Base-by-base conservation (phyloP, 805 yeast genomes). In the Saccharomycopsis capsularis region DNA sequence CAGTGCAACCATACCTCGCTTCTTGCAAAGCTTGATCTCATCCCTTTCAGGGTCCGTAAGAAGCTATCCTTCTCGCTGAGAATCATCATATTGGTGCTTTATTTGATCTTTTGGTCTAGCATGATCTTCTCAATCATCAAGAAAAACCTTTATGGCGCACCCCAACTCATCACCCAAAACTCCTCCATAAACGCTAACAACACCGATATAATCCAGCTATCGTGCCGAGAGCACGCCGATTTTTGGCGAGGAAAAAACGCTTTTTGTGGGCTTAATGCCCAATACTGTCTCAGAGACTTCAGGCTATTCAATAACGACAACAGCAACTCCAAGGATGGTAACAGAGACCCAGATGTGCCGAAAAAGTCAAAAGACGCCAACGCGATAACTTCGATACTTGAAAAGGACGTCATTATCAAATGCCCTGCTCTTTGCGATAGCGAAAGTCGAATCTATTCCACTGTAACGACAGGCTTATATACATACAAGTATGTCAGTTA, bases 351-450 rank as follows among this genome's bases (percentile, higher is more conserved):
- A 7, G 32, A 13, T 13, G 32, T 29, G 32, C 32, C 13, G 7
- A 16, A 34, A 6, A 41, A 42, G 13, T 6, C 35, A 6, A 9
- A 7, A 7, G 44, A 23, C 4, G 11, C 30, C 23, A 42, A 30
- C 18, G 11, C 25, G 15, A 27, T 27, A n/a, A 27, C 29, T 18
- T n/a, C 30, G 11, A 30, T 46, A 4, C 42, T 27, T 34, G 52
- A 40, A 18, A 40, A 37, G 15, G 75, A 74, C 19, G 71, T 82
- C 24, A 63, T 74, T 3, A 71, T 89, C 59, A 70, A 88, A 56
- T 90, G 98, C 63, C 96, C 96, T 0, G 95, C 96, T 0, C 67
- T 89, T 30, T 90, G 98, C 65, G 88, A 82, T 56, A 67, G 82
- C 30, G 85, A 79, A 29, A 80, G 89, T 34, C 79, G 85, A 81